Percentiles rank a stretch among this genome's conserved stretches.
Evolutionary conservation across 2,329 filamentous ascomycete species (phyloP).

Genomic region (Fusarium bactridioides): DNA sequence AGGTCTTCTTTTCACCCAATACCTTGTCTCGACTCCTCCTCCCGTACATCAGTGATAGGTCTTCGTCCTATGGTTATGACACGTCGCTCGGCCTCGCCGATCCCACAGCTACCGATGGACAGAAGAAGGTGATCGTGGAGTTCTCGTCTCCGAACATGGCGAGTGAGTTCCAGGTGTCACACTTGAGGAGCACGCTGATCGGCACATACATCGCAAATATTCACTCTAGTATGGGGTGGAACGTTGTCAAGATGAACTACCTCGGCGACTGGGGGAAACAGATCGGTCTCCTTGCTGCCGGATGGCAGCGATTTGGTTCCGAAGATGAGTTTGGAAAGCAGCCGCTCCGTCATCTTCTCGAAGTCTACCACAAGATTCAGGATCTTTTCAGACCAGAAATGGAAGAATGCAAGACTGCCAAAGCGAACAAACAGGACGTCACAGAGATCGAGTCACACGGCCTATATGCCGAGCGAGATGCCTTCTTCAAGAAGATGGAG

Average conservation of each 20-base stretch:
- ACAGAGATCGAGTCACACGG: conserved; percentile 48
- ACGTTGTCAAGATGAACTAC: conserved; percentile 74
- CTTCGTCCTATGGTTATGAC: conserved; percentile 33
- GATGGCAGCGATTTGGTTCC: conserved; percentile 70
- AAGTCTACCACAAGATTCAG: conserved; percentile 74
- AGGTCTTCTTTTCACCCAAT: conserved; percentile 33
- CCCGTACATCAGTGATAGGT: conserved; percentile 35
- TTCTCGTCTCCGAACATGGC: conserved; percentile 80
- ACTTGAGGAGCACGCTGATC: conserved; percentile 75
- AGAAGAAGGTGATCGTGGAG: conserved; percentile 66
- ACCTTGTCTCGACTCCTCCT: conserved; percentile 33
- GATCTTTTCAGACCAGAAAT: conserved; percentile 69
- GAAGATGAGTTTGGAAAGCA: conserved; percentile 70
- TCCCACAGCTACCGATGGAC: not conserved
- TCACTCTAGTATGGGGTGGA: conserved; percentile 71
- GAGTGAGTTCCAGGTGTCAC: conserved; percentile 74
- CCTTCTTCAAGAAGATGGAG: conserved; percentile 67
- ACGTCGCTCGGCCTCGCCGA: conserved; percentile 24
- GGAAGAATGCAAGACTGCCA: conserved; percentile 59
- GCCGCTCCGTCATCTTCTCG: conserved; percentile 73
- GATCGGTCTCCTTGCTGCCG: conserved; percentile 69
- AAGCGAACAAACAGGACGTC: conserved; percentile 51
- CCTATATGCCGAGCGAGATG: conserved; percentile 58
- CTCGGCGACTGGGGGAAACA: conserved; percentile 80
- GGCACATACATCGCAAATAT: conserved; percentile 73